Evolutionary conservation across 371 early-diverging fungal genomes (phyloP), one percentile per base, ranked within the genome.

Genomic region (Mortierella sp.): DNA sequence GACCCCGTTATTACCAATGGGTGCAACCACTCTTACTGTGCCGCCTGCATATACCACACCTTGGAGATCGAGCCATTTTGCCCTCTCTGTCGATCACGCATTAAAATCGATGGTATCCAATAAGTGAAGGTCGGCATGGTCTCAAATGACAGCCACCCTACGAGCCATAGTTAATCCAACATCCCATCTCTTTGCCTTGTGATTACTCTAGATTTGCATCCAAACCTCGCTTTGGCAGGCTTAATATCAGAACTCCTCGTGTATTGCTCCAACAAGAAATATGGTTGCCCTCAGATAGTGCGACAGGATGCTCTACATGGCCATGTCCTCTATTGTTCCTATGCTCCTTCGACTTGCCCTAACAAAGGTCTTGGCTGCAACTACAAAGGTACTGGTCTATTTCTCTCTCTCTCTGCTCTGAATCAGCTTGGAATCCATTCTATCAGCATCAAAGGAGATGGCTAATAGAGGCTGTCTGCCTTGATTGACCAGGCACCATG

Each of bases 21-120:
- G 15, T 90, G 90, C 75, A 82, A 88, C 68, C 90, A 90, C 70
- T 86, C 87, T 11, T 90, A 86, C 80, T 90, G 90, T 75, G 73
- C 81, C 1, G 61, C 81, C 0, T 90, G 88, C 57, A 85, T 86
- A 43, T 81, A 77, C 63, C 82, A 87, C 66, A 75, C 82, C 44
- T 58, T 90, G 7, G 83, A 86, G 57, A 68, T 80, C 44, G 90
- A 89, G 55, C 71, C 86, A 9, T 84, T 84, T 55, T 90, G 91
- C 65, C 91, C 91, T 5, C 77, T 90, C 21, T 90, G 91, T 58
- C 80, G 90, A 53, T 57, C 77, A 1, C 74, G 83, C 19, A 64
- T 88, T 47, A 75, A 72, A 55, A 46, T 75, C 14, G 84, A 83
- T 57, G 88, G 89, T 87, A 59, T 23, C 45, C 9, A 37, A 37